phyloP scores from a whole-genome alignment of 441 rosid species.

The Eutrema salsugineum region DNA sequence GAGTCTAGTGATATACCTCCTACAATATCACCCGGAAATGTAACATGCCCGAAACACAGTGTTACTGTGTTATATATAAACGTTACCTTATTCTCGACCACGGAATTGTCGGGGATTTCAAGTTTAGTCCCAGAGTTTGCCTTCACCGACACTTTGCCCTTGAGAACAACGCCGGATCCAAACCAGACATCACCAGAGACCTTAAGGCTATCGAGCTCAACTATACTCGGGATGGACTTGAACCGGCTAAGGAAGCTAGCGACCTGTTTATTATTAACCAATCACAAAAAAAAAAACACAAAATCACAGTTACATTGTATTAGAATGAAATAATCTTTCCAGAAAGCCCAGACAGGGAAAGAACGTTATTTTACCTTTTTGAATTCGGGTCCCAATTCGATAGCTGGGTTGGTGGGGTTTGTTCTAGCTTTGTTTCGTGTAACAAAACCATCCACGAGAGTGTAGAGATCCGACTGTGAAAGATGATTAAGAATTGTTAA shows the following conservation, averaged over 20 bases:
- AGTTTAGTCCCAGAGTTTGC: conserved; percentile 56
- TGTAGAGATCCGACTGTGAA: conserved; percentile 78
- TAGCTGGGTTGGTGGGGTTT: conserved; percentile 67
- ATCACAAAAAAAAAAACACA: conserved; percentile 2
- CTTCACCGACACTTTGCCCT: conserved; percentile 62
- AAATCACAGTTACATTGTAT: background rate
- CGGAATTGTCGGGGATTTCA: conserved; percentile 60
- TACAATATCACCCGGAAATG: background rate
- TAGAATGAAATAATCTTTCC: background rate
- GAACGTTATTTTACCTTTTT: conserved; percentile 52
- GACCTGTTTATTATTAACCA: conserved; percentile 38
- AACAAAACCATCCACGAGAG: conserved; percentile 60
- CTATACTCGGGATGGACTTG: conserved; percentile 70
- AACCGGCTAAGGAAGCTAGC: conserved; percentile 56
- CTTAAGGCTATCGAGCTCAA: conserved; percentile 67
- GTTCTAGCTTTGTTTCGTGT: conserved; percentile 55
- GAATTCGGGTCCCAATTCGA: conserved; percentile 84
- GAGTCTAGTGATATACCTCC: background rate
- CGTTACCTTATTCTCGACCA: conserved; percentile 57
- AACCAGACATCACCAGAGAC: conserved; percentile 85
- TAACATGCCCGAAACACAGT: background rate
- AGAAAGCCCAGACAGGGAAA: background rate
- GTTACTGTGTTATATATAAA: background rate
- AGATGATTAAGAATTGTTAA: background rate
- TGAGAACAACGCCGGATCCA: conserved; percentile 39